Conservation (phyloP, 2,329 filamentous ascomycete species). For the Paraphoma sp. region DNA sequence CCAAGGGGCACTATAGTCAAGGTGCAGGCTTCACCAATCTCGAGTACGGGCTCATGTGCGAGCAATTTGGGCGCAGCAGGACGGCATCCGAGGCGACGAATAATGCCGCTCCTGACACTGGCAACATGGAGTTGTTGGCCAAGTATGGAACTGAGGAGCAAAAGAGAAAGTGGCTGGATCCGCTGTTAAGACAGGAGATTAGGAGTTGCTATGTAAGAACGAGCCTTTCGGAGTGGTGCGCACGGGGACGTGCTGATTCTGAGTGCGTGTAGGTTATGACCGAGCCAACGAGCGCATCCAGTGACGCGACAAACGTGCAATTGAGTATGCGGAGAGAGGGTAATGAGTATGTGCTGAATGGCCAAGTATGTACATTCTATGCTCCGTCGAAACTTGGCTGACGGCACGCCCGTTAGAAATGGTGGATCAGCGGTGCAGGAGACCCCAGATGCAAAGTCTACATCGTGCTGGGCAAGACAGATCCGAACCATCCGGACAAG, state of each 20-base stretch:
- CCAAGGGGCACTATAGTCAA: constrained; percentile 90
- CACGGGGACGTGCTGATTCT: background rate
- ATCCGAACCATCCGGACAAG: constrained; percentile 72
- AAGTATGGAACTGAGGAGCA: constrained; percentile 86
- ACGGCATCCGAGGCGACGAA: constrained; percentile 75
- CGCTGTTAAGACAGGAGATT: constrained; percentile 81
- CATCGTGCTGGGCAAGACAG: constrained; percentile 92
- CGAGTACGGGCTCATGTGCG: constrained; percentile 97
- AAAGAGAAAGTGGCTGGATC: constrained; percentile 80
- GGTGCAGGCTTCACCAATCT: constrained; percentile 91
- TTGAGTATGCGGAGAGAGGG: constrained; percentile 81
- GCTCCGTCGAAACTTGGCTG: background rate
- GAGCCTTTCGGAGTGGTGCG: background rate
- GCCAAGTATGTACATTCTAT: constrained; percentile 62
- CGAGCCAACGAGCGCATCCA: constrained; percentile 82
- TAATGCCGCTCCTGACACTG: constrained; percentile 86
- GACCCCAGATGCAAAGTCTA: constrained; percentile 89
- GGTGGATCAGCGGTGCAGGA: constrained; percentile 95
- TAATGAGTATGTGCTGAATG: constrained; percentile 86
- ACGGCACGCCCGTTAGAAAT: constrained; percentile 68
- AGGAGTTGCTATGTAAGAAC: constrained; percentile 78
- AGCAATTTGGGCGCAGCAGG: constrained; percentile 83
- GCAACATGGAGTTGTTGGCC: constrained; percentile 91
- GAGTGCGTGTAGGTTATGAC: constrained; percentile 61
- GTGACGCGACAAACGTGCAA: constrained; percentile 89